Percentiles rank a stretch among this genome's conserved stretches.
phyloP scores from a whole-genome alignment of 257 asterid species.

The Solanum paucissectum region DNA sequence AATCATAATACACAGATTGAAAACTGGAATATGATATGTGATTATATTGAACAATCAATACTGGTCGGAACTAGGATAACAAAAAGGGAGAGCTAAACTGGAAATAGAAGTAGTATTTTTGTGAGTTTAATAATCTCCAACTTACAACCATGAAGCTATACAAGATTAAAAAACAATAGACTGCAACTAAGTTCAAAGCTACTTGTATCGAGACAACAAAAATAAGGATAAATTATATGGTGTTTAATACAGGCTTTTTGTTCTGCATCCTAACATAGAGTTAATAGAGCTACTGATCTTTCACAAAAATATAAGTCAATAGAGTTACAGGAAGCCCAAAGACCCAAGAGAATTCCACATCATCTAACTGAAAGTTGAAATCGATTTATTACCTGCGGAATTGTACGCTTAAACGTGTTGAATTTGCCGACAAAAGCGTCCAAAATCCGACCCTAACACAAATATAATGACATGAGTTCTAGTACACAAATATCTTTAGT shows the following conservation, averaged over 20 bases:
- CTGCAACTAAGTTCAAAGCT: neutral
- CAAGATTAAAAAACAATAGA: neutral
- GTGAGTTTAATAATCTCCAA: neutral
- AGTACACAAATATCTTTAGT: neutral
- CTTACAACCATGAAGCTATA: neutral
- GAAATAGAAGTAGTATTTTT: neutral
- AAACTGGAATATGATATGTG: neutral
- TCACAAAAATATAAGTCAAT: neutral
- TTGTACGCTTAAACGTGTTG: conserved; percentile 88
- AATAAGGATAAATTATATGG: neutral
- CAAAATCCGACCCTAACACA: conserved; percentile 80
- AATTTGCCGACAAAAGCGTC: conserved; percentile 99
- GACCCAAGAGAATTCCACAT: neutral
- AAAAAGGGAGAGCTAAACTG: neutral
- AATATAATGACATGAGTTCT: conserved; percentile 7
- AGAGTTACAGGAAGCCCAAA: neutral
- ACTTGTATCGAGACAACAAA: neutral
- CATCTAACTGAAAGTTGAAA: neutral
- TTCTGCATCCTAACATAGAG: neutral
- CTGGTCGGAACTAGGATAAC: neutral
- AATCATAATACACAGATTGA: neutral
- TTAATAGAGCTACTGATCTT: neutral
- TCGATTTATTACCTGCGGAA: conserved; percentile 73
- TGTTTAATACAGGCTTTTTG: neutral
- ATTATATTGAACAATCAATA: neutral